phyloP scores from a whole-genome alignment of 1,284 basidiomycete species.

The Cutaneotrichosporon cavernicola region DNA sequence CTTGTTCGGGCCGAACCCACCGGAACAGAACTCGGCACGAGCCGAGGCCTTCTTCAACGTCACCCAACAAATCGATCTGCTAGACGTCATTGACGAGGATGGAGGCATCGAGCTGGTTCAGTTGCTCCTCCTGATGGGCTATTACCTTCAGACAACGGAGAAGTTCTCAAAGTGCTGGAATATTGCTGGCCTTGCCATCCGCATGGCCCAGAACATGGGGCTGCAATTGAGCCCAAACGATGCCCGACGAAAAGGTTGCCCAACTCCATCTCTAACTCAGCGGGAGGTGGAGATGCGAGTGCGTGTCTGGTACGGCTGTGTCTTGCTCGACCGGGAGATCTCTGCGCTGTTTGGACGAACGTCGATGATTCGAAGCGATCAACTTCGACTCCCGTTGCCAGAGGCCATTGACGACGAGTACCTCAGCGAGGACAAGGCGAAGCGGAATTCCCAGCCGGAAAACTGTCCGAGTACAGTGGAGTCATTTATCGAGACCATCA shows the following conservation, averaged over 20 bases:
- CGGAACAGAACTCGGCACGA: constrained; percentile 3
- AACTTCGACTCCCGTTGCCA: neutral
- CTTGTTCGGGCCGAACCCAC: constrained; percentile 2
- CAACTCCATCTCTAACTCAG: neutral
- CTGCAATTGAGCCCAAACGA: neutral
- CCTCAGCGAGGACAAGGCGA: neutral
- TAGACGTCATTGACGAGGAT: constrained; percentile 6
- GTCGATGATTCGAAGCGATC: constrained; percentile 4
- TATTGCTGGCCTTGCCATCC: constrained; percentile 6
- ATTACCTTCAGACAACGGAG: constrained; percentile 5
- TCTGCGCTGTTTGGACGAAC: constrained; percentile 1
- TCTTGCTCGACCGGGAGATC: constrained; percentile 7
- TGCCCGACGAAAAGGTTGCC: neutral
- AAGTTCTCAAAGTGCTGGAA: constrained; percentile 8
- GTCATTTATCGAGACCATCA: constrained; percentile 1
- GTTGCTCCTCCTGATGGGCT: constrained; percentile 9
- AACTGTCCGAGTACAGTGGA: neutral
- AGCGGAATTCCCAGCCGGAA: neutral
- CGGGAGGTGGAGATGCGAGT: constrained; percentile 6
- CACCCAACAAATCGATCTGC: constrained; percentile 4
- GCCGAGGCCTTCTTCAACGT: constrained; percentile 1
- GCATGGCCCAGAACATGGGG: constrained; percentile 8
- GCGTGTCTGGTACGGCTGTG: constrained; percentile 3
- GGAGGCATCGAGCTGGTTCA: neutral
- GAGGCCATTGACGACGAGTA: constrained; percentile 7